phyloP scores from a whole-genome alignment of 2,329 filamentous ascomycete species.

The Cladosporium sp. region DNA sequence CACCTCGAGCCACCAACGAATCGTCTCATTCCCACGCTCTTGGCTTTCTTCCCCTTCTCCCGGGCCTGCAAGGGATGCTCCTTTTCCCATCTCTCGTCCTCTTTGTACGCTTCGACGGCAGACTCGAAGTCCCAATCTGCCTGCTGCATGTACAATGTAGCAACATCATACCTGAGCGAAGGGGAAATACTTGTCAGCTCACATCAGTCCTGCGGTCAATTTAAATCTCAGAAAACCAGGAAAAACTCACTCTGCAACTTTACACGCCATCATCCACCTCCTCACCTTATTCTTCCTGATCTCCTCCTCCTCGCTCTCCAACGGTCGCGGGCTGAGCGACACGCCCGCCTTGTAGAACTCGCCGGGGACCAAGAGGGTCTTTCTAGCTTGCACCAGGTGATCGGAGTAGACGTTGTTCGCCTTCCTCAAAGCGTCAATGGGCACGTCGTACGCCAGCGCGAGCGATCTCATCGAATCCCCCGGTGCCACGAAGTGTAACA shows the following conservation, averaged over 20 bases:
- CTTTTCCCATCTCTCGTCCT: slow-evolving; percentile 73
- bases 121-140: slow-evolving; percentile 60
- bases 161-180: slow-evolving; percentile 59
- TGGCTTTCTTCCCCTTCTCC: slow-evolving; percentile 43
- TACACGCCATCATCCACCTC: slow-evolving; percentile 75
- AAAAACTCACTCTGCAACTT: slow-evolving; percentile 68
- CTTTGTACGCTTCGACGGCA: slow-evolving; percentile 61
- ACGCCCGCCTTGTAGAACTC: slow-evolving; percentile 64
- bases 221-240: neutral
- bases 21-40: slow-evolving; percentile 32
- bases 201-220: slow-evolving; percentile 17
- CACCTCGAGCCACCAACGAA: slow-evolving; percentile 22
- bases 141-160: slow-evolving; percentile 70
- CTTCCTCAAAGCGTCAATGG: slow-evolving; percentile 57
- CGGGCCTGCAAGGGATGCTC: slow-evolving; percentile 56
- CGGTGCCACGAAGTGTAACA: slow-evolving; percentile 71
- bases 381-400: slow-evolving; percentile 64
- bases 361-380: slow-evolving; percentile 67
- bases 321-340: slow-evolving; percentile 63
- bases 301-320: slow-evolving; percentile 74
- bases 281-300: slow-evolving; percentile 65
- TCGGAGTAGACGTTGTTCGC: slow-evolving; percentile 69
- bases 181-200: slow-evolving; percentile 37
- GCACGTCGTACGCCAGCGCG: slow-evolving; percentile 67
- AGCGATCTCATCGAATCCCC: slow-evolving; percentile 65